Evolutionary conservation across 2,329 filamentous ascomycete species (phyloP), one percentile per base, ranked within the genome.

Genomic region (Didymella pomorum): DNA sequence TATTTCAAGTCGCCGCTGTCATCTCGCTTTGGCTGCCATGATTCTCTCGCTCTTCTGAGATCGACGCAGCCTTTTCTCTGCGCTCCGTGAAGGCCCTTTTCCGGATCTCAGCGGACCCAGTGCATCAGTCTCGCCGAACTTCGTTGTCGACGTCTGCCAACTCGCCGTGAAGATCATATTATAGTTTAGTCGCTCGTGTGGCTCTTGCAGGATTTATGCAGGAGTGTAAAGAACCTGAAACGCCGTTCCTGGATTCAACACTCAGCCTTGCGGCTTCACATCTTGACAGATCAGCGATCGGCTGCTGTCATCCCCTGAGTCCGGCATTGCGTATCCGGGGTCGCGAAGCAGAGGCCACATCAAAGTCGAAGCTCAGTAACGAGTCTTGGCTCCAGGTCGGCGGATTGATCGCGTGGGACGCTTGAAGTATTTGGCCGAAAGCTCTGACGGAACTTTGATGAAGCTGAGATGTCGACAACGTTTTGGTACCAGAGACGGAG

Each of bases 371-470:
- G 55, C 55, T 21, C 20, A 12, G 10, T 50, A 16, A 28, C n/a
- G 20, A n/a, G 14, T 25, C 39, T 23, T 52, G 16, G 49, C 35
- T 23, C 25, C 11, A 26, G 4, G 25, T 41, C 9, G 53, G 18
- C 12, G 29, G 9, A 21, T 25, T 37, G 35, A 16, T 25, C 14
- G 35, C 21, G 23, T 49, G 18, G 35, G 11, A 45, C 56, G n/a
- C 42, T 41, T 21, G n/a, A 18, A 26, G 8, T 50, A 50, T 53
- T 53, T 41, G 41, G 42, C 45, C 56, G 56, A 54, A 37, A 28
- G 41, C 29, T 44, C 23, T 44, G 46, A 49, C 25, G 23, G 18
- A 46, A 41, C 45, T 39, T 42, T 29, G 56, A 21, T 29, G 28
- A 8, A 33, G 44, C 44, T 28, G n/a, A 35, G 55, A 11, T 29